Evolutionary conservation across 2,329 filamentous ascomycete species (phyloP).

Genomic region (Colletotrichum magnum): DNA sequence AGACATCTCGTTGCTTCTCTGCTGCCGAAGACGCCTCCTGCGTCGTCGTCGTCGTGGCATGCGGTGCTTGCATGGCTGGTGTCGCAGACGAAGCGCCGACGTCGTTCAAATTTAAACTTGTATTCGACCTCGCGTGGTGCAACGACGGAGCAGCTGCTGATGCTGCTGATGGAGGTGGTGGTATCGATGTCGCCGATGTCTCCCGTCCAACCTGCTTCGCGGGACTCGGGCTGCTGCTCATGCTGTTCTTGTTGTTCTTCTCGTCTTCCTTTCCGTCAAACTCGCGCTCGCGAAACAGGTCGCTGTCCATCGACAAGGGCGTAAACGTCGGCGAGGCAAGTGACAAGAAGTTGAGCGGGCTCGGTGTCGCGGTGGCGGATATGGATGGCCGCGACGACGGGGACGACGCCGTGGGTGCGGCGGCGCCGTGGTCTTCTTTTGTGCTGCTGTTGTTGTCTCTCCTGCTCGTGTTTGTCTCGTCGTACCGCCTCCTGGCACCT

Average conservation of each 20-base stretch:
- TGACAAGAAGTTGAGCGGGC: constrained; percentile 41
- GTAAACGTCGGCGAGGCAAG: constrained; percentile 48
- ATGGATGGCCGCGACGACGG: constrained; percentile 33
- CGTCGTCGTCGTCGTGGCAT: neutral
- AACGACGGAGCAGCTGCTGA: neutral
- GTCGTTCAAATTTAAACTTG: constrained; percentile 6
- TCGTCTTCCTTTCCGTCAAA: neutral
- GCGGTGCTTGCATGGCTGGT: constrained; percentile 13
- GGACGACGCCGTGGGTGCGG: neutral
- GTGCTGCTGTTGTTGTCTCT: constrained; percentile 1
- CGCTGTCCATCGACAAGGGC: constrained; percentile 49
- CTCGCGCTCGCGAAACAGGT: constrained; percentile 36
- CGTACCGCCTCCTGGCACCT: constrained; percentile 4
- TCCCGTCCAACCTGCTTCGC: neutral
- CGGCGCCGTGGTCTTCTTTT: constrained; percentile 4
- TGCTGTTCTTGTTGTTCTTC: neutral
- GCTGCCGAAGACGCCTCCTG: constrained; percentile 2
- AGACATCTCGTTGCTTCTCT: constrained; percentile 34
- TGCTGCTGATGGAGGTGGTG: neutral
- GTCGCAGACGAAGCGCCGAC: neutral
- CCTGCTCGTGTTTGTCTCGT: neutral
- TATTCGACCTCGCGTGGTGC: neutral
- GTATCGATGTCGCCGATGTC: neutral
- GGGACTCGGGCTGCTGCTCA: constrained; percentile 4
- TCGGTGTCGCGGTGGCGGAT: constrained; percentile 42